Percentiles rank a stretch among this genome's conserved stretches.
These are phyloP conservation scores for Malus hybrid DNA, from an alignment of 331 rosid genomes.

Conservation along the genomic window DNA sequence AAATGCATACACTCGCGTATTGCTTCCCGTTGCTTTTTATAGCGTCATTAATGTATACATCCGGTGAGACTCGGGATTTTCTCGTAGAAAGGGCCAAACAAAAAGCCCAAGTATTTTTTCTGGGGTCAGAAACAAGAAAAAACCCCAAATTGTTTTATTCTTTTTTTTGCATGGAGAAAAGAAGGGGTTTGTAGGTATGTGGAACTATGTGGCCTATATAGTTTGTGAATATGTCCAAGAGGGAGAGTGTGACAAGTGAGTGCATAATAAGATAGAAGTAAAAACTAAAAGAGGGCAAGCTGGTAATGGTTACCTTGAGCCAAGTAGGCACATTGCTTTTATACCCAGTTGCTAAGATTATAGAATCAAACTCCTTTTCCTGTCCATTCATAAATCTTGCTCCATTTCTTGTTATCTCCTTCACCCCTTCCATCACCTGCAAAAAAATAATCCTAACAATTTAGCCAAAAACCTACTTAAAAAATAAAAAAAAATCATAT, in stretches of 20 bases:
- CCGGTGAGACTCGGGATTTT: background rate
- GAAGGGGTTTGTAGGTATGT: constrained; percentile 45
- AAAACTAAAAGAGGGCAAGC: constrained; percentile 27
- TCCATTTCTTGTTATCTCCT: constrained; percentile 80
- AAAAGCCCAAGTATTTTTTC: background rate
- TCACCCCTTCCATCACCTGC: constrained; percentile 74
- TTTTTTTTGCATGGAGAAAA: constrained; percentile 57
- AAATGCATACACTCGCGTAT: background rate
- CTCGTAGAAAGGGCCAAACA: background rate
- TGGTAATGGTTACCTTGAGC: constrained; percentile 60
- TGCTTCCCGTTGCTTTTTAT: background rate
- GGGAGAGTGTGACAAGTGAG: constrained; percentile 44
- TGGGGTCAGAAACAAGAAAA: background rate
- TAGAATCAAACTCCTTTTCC: constrained; percentile 80
- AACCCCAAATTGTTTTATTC: constrained; percentile 42
- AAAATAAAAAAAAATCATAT: background rate
- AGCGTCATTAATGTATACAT: background rate
- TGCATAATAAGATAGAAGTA: constrained; percentile 48
- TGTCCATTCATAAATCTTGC: constrained; percentile 83
- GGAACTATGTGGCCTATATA: constrained; percentile 5
- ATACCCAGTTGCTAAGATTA: constrained; percentile 92
- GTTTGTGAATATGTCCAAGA: constrained; percentile 24
- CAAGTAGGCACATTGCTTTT: constrained; percentile 90
- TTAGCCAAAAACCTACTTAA: background rate
- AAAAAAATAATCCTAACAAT: background rate